A percentile compares a stretch with the other conserved stretches of the same genome.
Evolutionary conservation across 78 protist genomes (phyloP).

Genomic region (Capsaspora owczarzaki): DNA sequence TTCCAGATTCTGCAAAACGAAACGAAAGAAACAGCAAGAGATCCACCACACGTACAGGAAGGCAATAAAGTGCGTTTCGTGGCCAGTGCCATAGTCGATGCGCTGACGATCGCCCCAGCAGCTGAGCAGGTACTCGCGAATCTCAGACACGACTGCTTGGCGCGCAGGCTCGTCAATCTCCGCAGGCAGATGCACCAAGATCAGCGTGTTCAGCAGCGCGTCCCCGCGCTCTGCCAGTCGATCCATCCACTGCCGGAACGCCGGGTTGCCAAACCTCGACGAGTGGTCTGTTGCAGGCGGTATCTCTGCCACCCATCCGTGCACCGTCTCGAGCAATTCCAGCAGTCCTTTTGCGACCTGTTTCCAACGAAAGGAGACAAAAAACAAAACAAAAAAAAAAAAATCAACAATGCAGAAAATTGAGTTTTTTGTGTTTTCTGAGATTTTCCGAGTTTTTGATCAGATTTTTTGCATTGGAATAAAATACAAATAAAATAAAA

Average conservation of each 20-base stretch:
- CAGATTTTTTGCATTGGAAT: background rate
- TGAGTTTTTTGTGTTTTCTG: background rate
- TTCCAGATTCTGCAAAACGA: background rate
- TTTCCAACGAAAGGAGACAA: too few relatives aligned
- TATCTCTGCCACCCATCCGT: slow-evolving; percentile 28
- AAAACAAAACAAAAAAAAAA: background rate
- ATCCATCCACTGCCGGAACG: slow-evolving; percentile 41
- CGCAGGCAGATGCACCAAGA: background rate
- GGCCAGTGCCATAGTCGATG: slow-evolving; percentile 98
- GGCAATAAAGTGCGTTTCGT: slow-evolving; percentile 63
- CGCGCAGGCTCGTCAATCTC: background rate
- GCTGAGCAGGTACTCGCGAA: slow-evolving; percentile 57
- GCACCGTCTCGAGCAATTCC: slow-evolving; percentile 24
- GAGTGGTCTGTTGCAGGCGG: slow-evolving; percentile 56
- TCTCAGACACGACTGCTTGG: slow-evolving; percentile 42
- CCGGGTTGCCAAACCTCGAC: slow-evolving; percentile 76
- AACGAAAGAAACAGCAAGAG: background rate
- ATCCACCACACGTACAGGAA: slow-evolving; percentile 26
- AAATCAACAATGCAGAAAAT: background rate
- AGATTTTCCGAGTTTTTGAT: background rate
- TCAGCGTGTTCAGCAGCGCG: background rate
- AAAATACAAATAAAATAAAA: too few relatives aligned
- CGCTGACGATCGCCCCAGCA: slow-evolving; percentile 81
- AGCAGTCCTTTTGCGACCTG: slow-evolving; percentile 7
- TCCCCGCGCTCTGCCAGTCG: background rate